Evolutionary conservation across 2,329 filamentous ascomycete species (phyloP), one percentile per base, ranked within the genome.

Genomic region (Epicoccum sorghinum): DNA sequence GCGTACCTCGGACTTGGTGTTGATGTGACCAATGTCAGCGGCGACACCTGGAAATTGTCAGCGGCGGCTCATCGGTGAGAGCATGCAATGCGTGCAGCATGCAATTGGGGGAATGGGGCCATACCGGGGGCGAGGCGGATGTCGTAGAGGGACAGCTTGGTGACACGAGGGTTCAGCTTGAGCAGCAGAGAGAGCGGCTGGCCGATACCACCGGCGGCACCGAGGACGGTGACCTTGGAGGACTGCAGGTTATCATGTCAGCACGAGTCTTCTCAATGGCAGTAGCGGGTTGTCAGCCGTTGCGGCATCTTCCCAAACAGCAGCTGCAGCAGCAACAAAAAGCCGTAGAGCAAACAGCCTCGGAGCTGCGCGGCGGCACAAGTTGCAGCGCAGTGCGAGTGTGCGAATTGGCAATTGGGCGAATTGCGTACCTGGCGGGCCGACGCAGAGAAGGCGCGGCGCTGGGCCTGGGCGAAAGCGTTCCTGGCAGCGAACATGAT

Each of bases 21-120:
- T 98, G 87, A 99, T 92, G 85, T 99, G 95, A 75, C 90, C 90
- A 80, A 99, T 87, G 80, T 99, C 95, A 77, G 95, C 95, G 71
- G 93, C 95, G 79, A 99, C 95, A 89, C 93, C 93, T 95, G 69
- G 25, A 2, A 14, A 27, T 25, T 14, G 40, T 42, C 27, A 41
- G 38, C 24, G 27, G 22, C 10, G 8, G 4, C 4, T 39, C 38
- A 32, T 27, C 3, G n/a, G 7, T 2, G 40, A 24, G 27, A 27
- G 27, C 2, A 9, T 33, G 32, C 13, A 14, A 7, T 3, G 4
- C 13, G n/a, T 10, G n/a, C 4, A 6, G 27, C 27, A 29, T 7
- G 14, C 4, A 8, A 32, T 14, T 3, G 27, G 27, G 27, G 87
- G 65, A n/a, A 14, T 29, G 27, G 9, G 27, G 27, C 14, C 87